Base-by-base conservation (phyloP, 2,329 filamentous ascomycete species). In the Daldinia sp. region DNA sequence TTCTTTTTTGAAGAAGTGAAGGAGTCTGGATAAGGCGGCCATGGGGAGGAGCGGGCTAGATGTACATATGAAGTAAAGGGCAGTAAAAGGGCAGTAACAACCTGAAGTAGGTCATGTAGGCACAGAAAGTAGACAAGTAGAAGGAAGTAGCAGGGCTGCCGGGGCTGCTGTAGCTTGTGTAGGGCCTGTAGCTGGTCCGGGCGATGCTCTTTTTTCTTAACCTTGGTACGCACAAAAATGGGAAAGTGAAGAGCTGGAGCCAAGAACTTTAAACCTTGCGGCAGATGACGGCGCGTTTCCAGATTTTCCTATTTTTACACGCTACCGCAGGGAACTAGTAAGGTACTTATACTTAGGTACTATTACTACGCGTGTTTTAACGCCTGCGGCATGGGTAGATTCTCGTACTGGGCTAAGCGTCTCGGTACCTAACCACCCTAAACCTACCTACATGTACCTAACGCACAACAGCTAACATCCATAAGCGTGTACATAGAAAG, bases 271-370 rank as follows among this genome's bases (percentile, higher is more conserved):
- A 67, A 69, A 68, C 69, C 69, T 67, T 69, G 63, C 60, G 68
- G 68, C 57, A 71, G 69, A 69, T 71, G 69, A 71, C 69, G 66
- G 56, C 53, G 69, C 66, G 60, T 71, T 68, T 66, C 51, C 60
- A 69, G 65, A 67, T 41, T 67, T 69, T 68, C 66, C 69, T 71
- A 71, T 71, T 71, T 71, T 71, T 69, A 71, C 69, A 55, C 42
- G 65, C 55, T 66, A 71, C 65, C 63, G 60, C 53, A 39, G 35
- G 37, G 35, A 37, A 41, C 46, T 54, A 54, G 28, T 4, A 37
- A 4, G 46, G 35, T 50, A 42, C 41, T 42, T 42, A n/a, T 3
- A 4, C 30, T 10, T 46, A 46, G 42, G 42, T 48, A 48, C 23
- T 50, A 33, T 30, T 30, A 50, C 26, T 13, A 30, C 23, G 26